Evolutionary conservation across 306 rosid genomes (phyloP).

Genomic region (Castanea mollissima): DNA sequence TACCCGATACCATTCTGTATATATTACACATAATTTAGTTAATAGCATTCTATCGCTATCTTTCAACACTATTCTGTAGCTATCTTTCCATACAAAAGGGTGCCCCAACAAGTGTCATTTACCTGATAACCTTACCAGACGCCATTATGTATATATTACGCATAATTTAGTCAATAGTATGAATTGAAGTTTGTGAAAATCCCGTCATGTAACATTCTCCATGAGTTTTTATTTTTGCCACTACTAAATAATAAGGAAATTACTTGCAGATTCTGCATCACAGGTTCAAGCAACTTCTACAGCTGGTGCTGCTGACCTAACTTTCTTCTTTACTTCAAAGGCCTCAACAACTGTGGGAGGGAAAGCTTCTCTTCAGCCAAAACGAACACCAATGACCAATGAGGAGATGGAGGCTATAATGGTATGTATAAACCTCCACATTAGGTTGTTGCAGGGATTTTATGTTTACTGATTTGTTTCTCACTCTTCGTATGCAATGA

Average conservation of each 20-base stretch:
- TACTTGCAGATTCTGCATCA: conserved; percentile 57
- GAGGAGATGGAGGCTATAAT: conserved; percentile 91
- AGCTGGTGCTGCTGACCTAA: conserved; percentile 30
- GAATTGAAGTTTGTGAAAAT: neutral
- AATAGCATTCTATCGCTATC: neutral
- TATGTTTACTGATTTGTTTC: neutral
- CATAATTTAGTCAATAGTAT: neutral
- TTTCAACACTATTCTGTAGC: neutral
- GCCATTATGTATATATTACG: neutral
- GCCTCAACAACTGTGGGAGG: conserved; percentile 59
- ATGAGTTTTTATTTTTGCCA: neutral
- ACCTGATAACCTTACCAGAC: neutral
- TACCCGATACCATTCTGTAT: neutral
- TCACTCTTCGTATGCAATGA: neutral
- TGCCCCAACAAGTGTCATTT: neutral
- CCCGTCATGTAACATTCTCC: neutral
- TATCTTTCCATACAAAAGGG: neutral
- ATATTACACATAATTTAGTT: neutral
- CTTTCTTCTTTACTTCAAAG: conserved; percentile 53
- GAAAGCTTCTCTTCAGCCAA: conserved; percentile 92
- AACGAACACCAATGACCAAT: conserved; percentile 76
- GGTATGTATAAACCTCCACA: conserved; percentile 49
- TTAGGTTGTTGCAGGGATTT: neutral
- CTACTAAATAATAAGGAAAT: neutral
- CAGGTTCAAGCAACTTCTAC: conserved; percentile 36